Conservation (phyloP, 768 basidiomycete genomes). For the Cystoderma amianthinum region DNA sequence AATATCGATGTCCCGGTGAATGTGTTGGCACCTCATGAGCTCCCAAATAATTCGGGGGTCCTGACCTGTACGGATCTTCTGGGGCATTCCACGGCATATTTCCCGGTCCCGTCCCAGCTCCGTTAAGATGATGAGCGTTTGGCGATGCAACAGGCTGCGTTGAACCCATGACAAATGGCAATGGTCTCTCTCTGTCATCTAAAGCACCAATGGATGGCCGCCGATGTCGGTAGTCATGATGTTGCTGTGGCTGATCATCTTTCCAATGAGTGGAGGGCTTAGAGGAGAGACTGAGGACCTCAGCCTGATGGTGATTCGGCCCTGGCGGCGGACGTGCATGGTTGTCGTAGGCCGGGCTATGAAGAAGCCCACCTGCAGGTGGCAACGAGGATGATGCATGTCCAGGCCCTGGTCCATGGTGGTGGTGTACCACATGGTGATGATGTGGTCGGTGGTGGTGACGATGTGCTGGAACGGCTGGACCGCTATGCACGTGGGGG, state of each 20-base stretch:
- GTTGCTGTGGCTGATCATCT: slow-evolving; percentile 27
- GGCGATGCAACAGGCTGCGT: slow-evolving; percentile 18
- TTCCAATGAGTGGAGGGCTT: slow-evolving; percentile 33
- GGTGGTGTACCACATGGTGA: slow-evolving; percentile 45
- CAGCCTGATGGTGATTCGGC: slow-evolving; percentile 34
- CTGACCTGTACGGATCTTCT: slow-evolving; percentile 19
- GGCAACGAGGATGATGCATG: slow-evolving; percentile 25
- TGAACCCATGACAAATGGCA: slow-evolving; percentile 47
- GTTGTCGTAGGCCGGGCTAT: slow-evolving; percentile 22
- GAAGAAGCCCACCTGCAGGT: slow-evolving; percentile 19
- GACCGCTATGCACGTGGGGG: slow-evolving; percentile 9
- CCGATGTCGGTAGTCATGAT: slow-evolving; percentile 14
- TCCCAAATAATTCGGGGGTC: slow-evolving; percentile 18
- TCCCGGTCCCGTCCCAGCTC: slow-evolving; percentile 21
- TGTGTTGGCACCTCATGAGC: slow-evolving; percentile 23
- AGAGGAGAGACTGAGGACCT: slow-evolving; percentile 42
- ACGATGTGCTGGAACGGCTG: slow-evolving; percentile 19
- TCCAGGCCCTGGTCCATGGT: slow-evolving; percentile 16
- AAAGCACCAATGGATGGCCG: slow-evolving; percentile 14
- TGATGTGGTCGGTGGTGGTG: slow-evolving; percentile 43
- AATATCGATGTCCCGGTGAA: slow-evolving; percentile 37
- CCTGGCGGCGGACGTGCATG: slow-evolving; percentile 25
- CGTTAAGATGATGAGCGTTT: slow-evolving; percentile 17
- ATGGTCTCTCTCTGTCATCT: slow-evolving; percentile 44
- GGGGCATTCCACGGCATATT: not conserved